Base-by-base conservation (phyloP, 2,329 filamentous ascomycete species). In the Neophaeococcomyces mojaviensis region DNA sequence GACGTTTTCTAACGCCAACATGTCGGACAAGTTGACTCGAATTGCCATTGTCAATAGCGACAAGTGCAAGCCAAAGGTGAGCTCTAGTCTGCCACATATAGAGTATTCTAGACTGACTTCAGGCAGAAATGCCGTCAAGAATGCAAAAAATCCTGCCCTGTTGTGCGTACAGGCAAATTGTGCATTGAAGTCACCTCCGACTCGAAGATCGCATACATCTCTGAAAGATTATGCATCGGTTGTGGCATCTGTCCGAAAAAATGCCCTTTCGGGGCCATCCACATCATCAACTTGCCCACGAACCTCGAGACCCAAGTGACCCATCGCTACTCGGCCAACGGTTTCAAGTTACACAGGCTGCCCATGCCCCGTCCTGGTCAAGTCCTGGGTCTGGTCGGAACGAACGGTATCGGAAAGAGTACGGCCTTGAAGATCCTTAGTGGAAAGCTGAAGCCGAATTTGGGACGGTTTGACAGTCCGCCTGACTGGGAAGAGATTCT, bases 221-320 rank as follows among this genome's bases (percentile, higher is more conserved):
- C 90, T 56, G 92, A 98, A 69, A 81, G 81, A 54, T 81, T 96
- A 52, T 96, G 90, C 67, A 96, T 97, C 61, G 92, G 92, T 69
- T 98, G 94, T 65, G 94, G 92, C 82, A 98, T 98, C 73, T 98
- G 94, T 69, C 88, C 90, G 36, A 98, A 98, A 76, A 97, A 97
- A 70, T 98, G 92, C 68, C 92, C 92, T 13, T 98, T 98, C 70
- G 85, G 89, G 64, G 92, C 92, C 56, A 98, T 98, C 71, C 94
- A 90, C 68, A 98, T 98, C 69, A 98, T 98, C 88, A 98, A 98
- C 75, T 74, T 98, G 76, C 92, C 94, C 59, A 98, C 92, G 67
- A 98, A 98, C 72, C 84, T 98, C 68, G 92, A 98, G 69, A 94
- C 85, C 56, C 86, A 97, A 68, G 88, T 98, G 63, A 97, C 92